Evolutionary conservation across 2,329 filamentous ascomycete genomes (phyloP), one percentile per base, ranked within the genome.

Genomic region (Claviceps pusilla): DNA sequence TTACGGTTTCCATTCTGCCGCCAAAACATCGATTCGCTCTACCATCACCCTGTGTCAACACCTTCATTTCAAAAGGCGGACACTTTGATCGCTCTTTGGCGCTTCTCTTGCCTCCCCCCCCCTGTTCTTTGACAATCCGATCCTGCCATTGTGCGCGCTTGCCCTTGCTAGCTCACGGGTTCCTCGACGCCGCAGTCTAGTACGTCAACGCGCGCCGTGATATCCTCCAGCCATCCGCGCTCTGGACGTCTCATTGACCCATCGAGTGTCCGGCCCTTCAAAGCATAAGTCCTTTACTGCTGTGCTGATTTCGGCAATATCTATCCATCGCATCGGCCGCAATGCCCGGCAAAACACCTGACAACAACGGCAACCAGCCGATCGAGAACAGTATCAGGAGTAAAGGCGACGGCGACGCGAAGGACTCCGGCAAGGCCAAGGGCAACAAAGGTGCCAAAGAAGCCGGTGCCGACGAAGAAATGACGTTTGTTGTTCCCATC

Each of bases 401-500:
- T 60, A 79, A 79, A 58, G 61, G 59, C 55, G 84, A 88, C 68
- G 76, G 82, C 63, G 83, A 87, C 65, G 85, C 84, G 80, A 83
- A 79, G 67, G 82, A 85, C 65, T 77, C 79, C 64, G 71, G 76
- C 63, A 86, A 86, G 73, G 71, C 73, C 64, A 84, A 83, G 71
- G 78, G 77, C 63, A 84, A 84, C 73, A 82, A 82, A 71, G 65
- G 67, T 24, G 66, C 64, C 63, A 83, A 82, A 69, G 82, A 89
- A 39, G 7, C 35, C 7, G 37, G 37, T 64, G 83, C 78, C 64
- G 84, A 87, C 62, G 83, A 83, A 63, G 84, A 88, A 73, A 89
- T 89, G 84, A 89, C 85, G 51, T 84, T 89, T 59, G 85, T 89
- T 62, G 84, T 89, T 48, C 84, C 86, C 54, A 84, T 83, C 55